Evolutionary conservation across 2,329 filamentous ascomycete genomes (phyloP), one percentile per base, ranked within the genome.

Genomic region (Incumbomyces delicatus): DNA sequence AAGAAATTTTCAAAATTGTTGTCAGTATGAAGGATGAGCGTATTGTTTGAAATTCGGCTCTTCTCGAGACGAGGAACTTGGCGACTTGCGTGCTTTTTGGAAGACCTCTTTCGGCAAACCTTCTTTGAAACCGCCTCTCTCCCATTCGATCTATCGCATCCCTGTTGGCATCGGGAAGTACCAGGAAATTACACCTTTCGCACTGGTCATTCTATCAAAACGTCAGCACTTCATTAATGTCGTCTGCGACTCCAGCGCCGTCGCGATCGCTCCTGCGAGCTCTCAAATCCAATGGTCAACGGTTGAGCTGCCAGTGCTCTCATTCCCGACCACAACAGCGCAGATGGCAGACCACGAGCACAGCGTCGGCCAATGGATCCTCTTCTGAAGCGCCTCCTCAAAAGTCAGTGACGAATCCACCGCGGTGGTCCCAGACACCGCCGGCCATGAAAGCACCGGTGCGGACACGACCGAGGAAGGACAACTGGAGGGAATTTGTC

Each of bases 41-140:
- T 74, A 92, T 94, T 86, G 94, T 94, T 72, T 95, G 87, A 88
- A 95, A 95, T 78, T 87, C 84, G 14, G 87, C 94, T 63, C 78
- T 95, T 18, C 85, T 94, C 44, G 87, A 95, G 76, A 90, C 47
- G 62, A 77, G 87, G 60, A 94, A 94, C 66, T 69, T 94, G 60
- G 72, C 94, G 60, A 94, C 87, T 55, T 27, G 22, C 22, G 8
- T 8, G 5, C 22, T 27, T 27, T 27, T 27, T 8, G 5, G 22
- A 5, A 27, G 5, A 27, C 4, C 22, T 27, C 22, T 27, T 27
- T 27, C 22, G 22, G 22, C 22, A 27, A 27, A 27, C 22, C 22
- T 27, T 27, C 22, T 8, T 27, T 27, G 8, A 27, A 27, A 27
- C 22, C 22, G 8, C 22, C 22, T 27, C 22, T 27, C 5, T 4